These are phyloP conservation scores for Lathyrus tuberosus DNA, from an alignment of 306 rosid species.

Conservation along the genomic window DNA sequence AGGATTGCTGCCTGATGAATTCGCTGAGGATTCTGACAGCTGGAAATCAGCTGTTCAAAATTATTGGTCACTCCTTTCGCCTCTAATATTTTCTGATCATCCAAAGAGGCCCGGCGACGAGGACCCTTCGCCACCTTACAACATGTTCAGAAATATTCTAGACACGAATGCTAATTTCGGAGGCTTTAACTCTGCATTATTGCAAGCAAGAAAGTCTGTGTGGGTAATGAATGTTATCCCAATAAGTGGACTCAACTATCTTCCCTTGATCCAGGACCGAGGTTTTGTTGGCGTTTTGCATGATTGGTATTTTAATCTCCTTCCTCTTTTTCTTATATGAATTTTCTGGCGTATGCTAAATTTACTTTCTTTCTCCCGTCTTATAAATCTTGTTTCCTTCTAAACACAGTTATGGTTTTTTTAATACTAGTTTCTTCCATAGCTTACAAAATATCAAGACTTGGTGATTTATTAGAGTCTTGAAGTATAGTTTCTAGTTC, in stretches of 20 bases:
- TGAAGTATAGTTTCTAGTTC: constrained; percentile 20
- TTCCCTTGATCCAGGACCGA: constrained; percentile 90
- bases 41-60: constrained; percentile 73
- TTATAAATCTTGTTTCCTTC: neutral
- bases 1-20: constrained; percentile 79
- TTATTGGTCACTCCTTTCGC: constrained; percentile 94
- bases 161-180: constrained; percentile 96
- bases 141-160: constrained; percentile 89
- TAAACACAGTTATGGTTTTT: neutral
- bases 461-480: neutral
- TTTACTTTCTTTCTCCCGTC: constrained; percentile 7
- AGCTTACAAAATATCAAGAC: neutral
- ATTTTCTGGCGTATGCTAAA: constrained; percentile 8
- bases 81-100: constrained; percentile 94
- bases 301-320: constrained; percentile 72
- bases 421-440: neutral
- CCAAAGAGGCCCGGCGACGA: constrained; percentile 98
- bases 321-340: constrained; percentile 14
- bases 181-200: constrained; percentile 81
- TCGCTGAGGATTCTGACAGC: constrained; percentile 65
- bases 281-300: constrained; percentile 87
- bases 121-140: constrained; percentile 94
- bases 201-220: constrained; percentile 81
- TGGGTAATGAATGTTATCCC: constrained; percentile 99
- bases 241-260: constrained; percentile 69